Percentiles rank a stretch among this genome's conserved stretches.
Evolutionary conservation across 345 rosid genomes (phyloP).

Genomic region (Crucihimalaya himalaica): DNA sequence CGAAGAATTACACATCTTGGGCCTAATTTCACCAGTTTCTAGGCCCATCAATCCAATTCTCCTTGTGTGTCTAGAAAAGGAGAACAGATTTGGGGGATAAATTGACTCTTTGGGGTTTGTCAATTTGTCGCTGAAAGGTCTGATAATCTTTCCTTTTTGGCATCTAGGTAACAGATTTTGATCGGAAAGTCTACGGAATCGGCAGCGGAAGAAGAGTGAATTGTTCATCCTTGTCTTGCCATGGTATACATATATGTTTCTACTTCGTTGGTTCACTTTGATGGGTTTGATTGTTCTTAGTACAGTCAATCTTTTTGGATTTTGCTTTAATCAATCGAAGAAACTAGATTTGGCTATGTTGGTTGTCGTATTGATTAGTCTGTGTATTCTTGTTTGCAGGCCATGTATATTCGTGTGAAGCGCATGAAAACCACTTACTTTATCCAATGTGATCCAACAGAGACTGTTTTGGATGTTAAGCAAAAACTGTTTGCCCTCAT

Average conservation of each 20-base stretch:
- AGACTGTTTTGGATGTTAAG: slow-evolving; percentile 69
- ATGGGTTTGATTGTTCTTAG: background rate
- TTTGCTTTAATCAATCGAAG: slow-evolving; percentile 1
- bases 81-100: background rate
- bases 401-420: slow-evolving; percentile 93
- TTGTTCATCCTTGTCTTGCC: slow-evolving; percentile 25
- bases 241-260: slow-evolving; percentile 22
- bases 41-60: too few relatives aligned
- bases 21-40: too few relatives aligned
- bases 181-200: background rate
- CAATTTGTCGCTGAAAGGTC: background rate
- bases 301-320: background rate
- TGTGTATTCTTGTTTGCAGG: slow-evolving; percentile 47
- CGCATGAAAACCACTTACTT: slow-evolving; percentile 83
- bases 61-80: too few relatives aligned
- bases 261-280: background rate
- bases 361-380: slow-evolving; percentile 13
- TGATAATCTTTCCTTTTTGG: background rate
- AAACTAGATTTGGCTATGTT: background rate
- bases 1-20: too few relatives aligned
- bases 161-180: slow-evolving; percentile 2
- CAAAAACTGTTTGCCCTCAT: slow-evolving; percentile 65
- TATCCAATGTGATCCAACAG: slow-evolving; percentile 86
- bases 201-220: slow-evolving; percentile 15
- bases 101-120: background rate